Conservation (phyloP, 306 rosid genomes). For the Trifolium repens region DNA sequence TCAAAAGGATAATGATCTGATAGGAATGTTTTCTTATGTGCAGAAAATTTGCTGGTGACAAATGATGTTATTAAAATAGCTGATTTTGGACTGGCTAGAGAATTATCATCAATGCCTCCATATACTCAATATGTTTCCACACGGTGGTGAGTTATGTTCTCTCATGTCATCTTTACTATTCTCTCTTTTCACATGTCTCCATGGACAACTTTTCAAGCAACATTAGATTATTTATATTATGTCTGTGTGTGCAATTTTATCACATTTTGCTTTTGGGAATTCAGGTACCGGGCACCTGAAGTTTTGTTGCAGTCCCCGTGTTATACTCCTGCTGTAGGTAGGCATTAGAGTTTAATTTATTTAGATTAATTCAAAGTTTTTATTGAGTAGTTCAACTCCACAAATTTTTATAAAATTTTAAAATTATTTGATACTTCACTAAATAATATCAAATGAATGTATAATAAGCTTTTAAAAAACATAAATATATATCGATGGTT, state of each 20-base stretch:
- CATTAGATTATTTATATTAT: slow-evolving; percentile 18
- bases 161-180: slow-evolving; percentile 12
- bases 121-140: slow-evolving; percentile 95
- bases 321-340: slow-evolving; percentile 89
- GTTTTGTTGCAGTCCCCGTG: slow-evolving; percentile 73
- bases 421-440: too few relatives aligned
- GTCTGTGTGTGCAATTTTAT: neutral
- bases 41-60: slow-evolving; percentile 87
- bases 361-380: neutral
- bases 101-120: slow-evolving; percentile 82
- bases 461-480: too few relatives aligned
- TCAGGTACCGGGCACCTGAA: slow-evolving; percentile 93
- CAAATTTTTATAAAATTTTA: too few relatives aligned
- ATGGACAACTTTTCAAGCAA: neutral
- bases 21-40: slow-evolving; percentile 25
- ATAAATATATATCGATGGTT: too few relatives aligned
- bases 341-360: slow-evolving; percentile 38
- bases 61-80: slow-evolving; percentile 78
- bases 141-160: slow-evolving; percentile 75
- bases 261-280: slow-evolving; percentile 32
- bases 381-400: too few relatives aligned
- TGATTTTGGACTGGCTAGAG: slow-evolving; percentile 92
- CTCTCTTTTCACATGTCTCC: slow-evolving; percentile 14
- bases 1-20: slow-evolving; percentile 24
- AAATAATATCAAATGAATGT: too few relatives aligned